Evolutionary conservation across 164 flowering plant species (phyloP).

Genomic region (Akebia trifoliata): DNA sequence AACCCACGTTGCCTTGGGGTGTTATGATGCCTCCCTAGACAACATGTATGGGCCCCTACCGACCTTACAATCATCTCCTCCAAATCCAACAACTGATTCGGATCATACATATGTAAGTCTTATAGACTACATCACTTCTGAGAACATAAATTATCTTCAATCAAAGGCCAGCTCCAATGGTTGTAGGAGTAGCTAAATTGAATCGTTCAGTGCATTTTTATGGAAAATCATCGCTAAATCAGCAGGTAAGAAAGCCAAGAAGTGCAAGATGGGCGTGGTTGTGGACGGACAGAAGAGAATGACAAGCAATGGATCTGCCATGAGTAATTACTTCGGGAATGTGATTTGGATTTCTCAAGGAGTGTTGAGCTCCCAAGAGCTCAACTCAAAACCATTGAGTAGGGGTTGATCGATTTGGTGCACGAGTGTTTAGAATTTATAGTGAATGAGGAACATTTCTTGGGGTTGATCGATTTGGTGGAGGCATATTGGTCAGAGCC

Average conservation of each 20-base stretch:
- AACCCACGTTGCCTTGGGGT: slow-evolving; percentile 10
- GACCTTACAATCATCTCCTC: too few species aligned
- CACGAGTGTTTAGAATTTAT: slow-evolving; percentile 15
- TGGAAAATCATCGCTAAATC: slow-evolving; percentile 13
- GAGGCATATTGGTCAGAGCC: slow-evolving; percentile 29
- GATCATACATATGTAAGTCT: slow-evolving; percentile 10
- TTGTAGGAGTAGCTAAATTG: slow-evolving; percentile 9
- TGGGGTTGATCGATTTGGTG: slow-evolving; percentile 36
- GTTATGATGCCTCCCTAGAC: slow-evolving; percentile 1
- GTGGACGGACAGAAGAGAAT: slow-evolving; percentile 18
- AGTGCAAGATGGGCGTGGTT: slow-evolving; percentile 15
- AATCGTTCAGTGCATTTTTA: slow-evolving; percentile 11
- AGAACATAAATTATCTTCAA: slow-evolving; percentile 8
- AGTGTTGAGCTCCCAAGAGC: slow-evolving; percentile 8
- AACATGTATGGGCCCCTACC: slow-evolving; percentile 8
- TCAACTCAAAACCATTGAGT: slow-evolving; percentile 17
- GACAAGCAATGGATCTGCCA: not conserved
- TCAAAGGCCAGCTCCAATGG: not conserved
- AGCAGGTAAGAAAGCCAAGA: not conserved
- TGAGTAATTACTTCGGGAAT: slow-evolving; percentile 33
- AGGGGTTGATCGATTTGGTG: slow-evolving; percentile 25
- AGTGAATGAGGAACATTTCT: slow-evolving; percentile 29
- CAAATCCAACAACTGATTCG: not conserved
- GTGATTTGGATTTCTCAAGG: slow-evolving; percentile 33
- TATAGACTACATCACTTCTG: slow-evolving; percentile 7